phyloP scores from a whole-genome alignment of 306 rosid genomes.

The Trifolium fragiferum region DNA sequence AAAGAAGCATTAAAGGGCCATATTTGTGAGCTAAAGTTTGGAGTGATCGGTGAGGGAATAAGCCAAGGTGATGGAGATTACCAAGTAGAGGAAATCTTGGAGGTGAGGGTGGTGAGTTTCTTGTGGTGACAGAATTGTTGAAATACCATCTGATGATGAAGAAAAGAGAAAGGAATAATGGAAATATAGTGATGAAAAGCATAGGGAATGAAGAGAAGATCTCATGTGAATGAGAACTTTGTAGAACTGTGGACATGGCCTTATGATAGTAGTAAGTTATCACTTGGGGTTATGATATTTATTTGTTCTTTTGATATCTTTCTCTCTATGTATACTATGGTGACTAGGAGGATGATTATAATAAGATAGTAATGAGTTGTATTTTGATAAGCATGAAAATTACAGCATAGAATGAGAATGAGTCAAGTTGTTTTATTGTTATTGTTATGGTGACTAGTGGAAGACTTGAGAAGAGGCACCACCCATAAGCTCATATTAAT shows the following conservation, averaged over 20 bases:
- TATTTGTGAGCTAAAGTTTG: not conserved
- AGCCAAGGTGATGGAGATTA: not conserved
- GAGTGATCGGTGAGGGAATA: not conserved
- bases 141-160: not conserved
- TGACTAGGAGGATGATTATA: no score
- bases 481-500: no score
- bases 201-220: not conserved
- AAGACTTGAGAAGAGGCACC: no score
- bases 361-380: not conserved
- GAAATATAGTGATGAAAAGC: not conserved
- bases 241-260: not conserved
- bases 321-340: not conserved
- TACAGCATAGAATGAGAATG: no score
- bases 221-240: not conserved
- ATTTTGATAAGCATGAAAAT: no score
- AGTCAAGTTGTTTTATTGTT: no score
- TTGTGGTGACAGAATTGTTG: not conserved
- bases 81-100: slow-evolving; percentile 3
- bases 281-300: not conserved
- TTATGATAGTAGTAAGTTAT: not conserved
- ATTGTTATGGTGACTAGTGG: no score
- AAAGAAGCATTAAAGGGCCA: slow-evolving; percentile 13
- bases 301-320: not conserved
- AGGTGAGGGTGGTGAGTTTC: not conserved
- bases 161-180: not conserved